These are phyloP conservation scores for Suillus subalutaceus DNA, from an alignment of 768 basidiomycete species.

Conservation along the genomic window DNA sequence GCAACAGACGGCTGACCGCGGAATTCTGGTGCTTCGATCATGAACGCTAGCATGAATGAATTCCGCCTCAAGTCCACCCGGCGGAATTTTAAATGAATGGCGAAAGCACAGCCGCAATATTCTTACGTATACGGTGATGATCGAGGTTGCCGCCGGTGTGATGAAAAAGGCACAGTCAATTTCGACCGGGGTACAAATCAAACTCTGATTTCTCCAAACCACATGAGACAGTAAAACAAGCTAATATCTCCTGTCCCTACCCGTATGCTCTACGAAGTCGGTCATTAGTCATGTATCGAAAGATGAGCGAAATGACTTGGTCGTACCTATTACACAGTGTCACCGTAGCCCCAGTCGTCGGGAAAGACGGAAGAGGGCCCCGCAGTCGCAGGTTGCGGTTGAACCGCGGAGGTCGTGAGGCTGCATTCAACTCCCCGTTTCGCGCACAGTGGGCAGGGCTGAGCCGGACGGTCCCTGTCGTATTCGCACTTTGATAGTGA, in stretches of 20 bases:
- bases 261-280: background rate
- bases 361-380: background rate
- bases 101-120: background rate
- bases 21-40: background rate
- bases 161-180: conserved; percentile 7
- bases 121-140: conserved; percentile 1
- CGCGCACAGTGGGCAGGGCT: conserved; percentile 27
- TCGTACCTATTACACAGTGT: background rate
- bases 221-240: background rate
- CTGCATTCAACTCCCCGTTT: conserved; percentile 16
- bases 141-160: conserved; percentile 4
- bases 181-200: conserved; percentile 1
- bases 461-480: conserved; percentile 15
- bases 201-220: conserved; percentile 6
- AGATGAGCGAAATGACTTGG: background rate
- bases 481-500: conserved; percentile 13
- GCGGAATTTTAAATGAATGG: background rate
- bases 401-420: conserved; percentile 15
- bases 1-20: background rate
- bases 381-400: conserved; percentile 4
- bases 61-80: conserved; percentile 1
- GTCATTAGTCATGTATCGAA: background rate
- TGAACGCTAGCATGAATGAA: conserved; percentile 6
- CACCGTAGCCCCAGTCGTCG: background rate
- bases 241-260: background rate